Evolutionary conservation across 805 yeast genomes (phyloP), one percentile per base, ranked within the genome.

Genomic region (Kockiozyma suomiensis): DNA sequence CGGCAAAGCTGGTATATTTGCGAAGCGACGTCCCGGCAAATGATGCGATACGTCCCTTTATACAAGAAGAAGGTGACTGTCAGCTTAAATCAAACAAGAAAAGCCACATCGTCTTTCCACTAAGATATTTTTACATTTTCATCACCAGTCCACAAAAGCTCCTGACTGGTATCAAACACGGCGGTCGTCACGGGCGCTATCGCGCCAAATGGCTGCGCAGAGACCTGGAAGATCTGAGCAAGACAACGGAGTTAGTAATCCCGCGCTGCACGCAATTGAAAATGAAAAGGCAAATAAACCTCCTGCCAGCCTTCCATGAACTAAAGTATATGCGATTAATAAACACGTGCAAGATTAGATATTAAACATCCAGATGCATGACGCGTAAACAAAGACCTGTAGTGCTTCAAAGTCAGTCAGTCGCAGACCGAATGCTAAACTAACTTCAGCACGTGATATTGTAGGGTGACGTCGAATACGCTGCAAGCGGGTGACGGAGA

Each of bases 71-170:
- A 21, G 33, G 13, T 26, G n/a, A n/a, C n/a, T n/a, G n/a, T n/a
- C n/a, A n/a, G n/a, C n/a, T n/a, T n/a, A n/a, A n/a, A n/a, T n/a
- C n/a, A n/a, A n/a, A n/a, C n/a, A n/a, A n/a, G n/a, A n/a, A n/a
- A n/a, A n/a, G n/a, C n/a, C n/a, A n/a, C 38, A 35, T 4, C 12
- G 10, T 15, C 12, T 17, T 5, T 23, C 33, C 2, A 25, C 25
- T 8, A 17, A 7, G 30, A 19, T 12, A 12, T n/a, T 8, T 8
- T 88, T 40, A 76, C 79, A 1, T 76, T 66, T 37, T 82, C 72
- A 70, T 89, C 94, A 17, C 96, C 96, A 1, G 86, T 79, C 98
- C 98, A 93, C 1, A 92, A 70, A 47, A 94, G 76, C 67, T 92
- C 94, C 60, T 85, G 82, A n/a, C 80, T 75, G 38, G 79, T 80